These are phyloP conservation scores for Penstemon barbatus DNA, from an alignment of 257 asterid genomes.

Conservation along the genomic window DNA sequence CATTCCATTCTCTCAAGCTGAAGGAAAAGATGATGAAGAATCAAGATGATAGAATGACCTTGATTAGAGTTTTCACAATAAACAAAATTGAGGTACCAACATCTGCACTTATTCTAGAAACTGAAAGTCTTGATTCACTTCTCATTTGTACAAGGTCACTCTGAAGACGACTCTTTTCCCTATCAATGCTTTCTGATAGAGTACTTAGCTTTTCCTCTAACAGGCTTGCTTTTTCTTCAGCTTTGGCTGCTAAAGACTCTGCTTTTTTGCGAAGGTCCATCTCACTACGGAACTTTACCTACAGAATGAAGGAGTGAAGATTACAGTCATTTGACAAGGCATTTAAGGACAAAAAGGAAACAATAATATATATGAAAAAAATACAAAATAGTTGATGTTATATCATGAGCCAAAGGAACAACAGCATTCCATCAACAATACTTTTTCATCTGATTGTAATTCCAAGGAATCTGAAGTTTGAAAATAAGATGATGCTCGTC, in stretches of 20 bases:
- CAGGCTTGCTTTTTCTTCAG: constrained; percentile 75
- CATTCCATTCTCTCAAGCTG: constrained; percentile 88
- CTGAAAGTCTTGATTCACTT: constrained; percentile 81
- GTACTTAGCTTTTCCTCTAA: constrained; percentile 64
- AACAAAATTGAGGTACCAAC: constrained; percentile 46
- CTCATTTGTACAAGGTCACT: constrained; percentile 76
- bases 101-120: constrained; percentile 71
- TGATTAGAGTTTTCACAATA: constrained; percentile 18
- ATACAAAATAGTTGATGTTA: neutral
- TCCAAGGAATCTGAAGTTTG: neutral
- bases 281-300: constrained; percentile 80
- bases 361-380: neutral
- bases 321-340: constrained; percentile 11
- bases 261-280: constrained; percentile 72
- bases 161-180: constrained; percentile 71
- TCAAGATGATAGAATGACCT: constrained; percentile 27
- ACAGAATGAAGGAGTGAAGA: constrained; percentile 28
- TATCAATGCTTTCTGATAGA: constrained; percentile 62
- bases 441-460: constrained; percentile 10
- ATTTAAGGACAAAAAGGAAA: neutral
- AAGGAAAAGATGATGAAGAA: constrained; percentile 26
- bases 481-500: neutral
- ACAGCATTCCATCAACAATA: constrained; percentile 1
- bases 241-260: constrained; percentile 66
- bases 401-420: neutral